Percentiles rank a stretch among this genome's conserved stretches.
These are phyloP conservation scores for Panicum miliaceum DNA, from an alignment of 176 grass and related monocot genomes.

Conservation along the genomic window DNA sequence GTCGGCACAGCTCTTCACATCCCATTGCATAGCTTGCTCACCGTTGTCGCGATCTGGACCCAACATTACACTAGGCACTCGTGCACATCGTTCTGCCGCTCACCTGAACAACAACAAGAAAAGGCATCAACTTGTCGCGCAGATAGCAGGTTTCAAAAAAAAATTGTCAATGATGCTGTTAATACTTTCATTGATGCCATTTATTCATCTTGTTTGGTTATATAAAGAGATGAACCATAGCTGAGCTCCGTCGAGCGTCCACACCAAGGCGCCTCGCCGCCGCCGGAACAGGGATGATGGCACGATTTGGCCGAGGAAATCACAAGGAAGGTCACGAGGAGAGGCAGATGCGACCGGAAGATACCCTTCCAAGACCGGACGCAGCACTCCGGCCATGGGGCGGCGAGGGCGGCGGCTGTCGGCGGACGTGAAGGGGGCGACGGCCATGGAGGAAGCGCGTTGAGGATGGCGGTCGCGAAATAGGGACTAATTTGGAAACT, in stretches of 20 bases:
- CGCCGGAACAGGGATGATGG: neutral
- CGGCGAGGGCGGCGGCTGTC: neutral
- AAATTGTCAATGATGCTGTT: too few species aligned
- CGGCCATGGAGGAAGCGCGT: neutral
- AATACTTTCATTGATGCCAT: too few species aligned
- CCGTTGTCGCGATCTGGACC: neutral
- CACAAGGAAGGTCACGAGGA: neutral
- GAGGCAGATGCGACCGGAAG: neutral
- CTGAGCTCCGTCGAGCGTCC: neutral
- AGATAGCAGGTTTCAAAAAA: too few species aligned
- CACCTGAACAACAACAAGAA: neutral
- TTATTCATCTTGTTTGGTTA: too few species aligned
- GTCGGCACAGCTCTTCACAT: neutral
- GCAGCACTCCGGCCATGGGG: neutral
- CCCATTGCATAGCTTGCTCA: neutral
- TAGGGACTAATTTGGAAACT: neutral
- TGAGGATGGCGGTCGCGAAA: neutral
- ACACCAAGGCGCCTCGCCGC: neutral
- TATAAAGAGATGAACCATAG: too few species aligned
- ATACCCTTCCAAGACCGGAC: neutral
- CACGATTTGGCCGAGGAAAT: neutral
- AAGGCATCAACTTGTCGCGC: neutral
- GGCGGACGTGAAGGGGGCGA: neutral
- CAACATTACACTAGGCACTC: slow-evolving; percentile 7
- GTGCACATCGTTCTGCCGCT: neutral